Conservation (phyloP, 164 flowering plant species). For the Stephania japonica region DNA sequence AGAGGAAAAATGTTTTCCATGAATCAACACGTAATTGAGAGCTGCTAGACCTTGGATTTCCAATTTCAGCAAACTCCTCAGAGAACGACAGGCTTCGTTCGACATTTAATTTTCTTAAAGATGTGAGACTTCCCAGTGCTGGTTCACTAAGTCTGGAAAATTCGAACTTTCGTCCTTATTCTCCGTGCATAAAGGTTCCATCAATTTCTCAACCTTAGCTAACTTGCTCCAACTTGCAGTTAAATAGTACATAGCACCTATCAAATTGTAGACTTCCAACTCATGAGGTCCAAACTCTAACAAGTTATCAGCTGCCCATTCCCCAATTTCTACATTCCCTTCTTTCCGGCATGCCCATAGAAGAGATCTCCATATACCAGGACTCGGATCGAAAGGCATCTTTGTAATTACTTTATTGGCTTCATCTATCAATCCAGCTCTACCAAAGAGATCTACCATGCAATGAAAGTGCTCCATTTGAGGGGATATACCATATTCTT, state of each 20-base stretch:
- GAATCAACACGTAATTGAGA: too few species aligned
- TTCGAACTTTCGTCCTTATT: too few species aligned
- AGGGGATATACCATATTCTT: constrained; percentile 30
- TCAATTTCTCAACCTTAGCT: background rate
- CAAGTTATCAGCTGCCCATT: constrained; percentile 50
- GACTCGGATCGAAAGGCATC: constrained; percentile 47
- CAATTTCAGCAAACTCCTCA: too few species aligned
- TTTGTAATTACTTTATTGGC: constrained; percentile 33
- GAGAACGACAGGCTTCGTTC: too few species aligned
- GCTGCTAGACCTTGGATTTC: too few species aligned
- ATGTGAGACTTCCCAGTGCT: too few species aligned
- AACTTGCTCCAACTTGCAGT: background rate
- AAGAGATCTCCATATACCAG: constrained; percentile 55
- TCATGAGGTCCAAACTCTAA: constrained; percentile 34
- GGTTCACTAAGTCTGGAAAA: too few species aligned
- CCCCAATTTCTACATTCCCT: constrained; percentile 36
- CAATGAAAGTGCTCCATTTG: constrained; percentile 53
- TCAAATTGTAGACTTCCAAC: background rate
- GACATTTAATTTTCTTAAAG: too few species aligned
- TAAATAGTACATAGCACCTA: background rate
- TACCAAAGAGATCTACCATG: constrained; percentile 53
- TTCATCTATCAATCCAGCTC: constrained; percentile 44
- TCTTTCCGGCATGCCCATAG: constrained; percentile 42
- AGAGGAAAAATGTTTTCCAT: too few species aligned
- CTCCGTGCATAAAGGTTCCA: too few species aligned